Percentiles rank a stretch among this genome's conserved stretches.
Conservation (phyloP, 331 rosid genomes). For the Cydonia oblonga region DNA sequence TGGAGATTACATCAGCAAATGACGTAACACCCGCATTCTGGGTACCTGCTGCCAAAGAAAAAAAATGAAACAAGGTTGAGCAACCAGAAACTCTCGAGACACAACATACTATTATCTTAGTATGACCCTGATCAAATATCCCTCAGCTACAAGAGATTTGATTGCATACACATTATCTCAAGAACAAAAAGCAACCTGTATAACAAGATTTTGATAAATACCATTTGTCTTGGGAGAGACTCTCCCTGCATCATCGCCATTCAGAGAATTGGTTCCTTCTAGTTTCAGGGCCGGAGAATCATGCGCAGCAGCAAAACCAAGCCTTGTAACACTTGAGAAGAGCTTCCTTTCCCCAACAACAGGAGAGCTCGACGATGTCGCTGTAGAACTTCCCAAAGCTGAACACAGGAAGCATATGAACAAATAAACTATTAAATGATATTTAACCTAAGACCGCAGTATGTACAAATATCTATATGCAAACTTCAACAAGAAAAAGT, state of each 20-base stretch:
- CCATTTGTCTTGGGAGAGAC: slow-evolving; percentile 40
- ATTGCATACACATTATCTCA: neutral
- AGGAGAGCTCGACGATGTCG: slow-evolving; percentile 58
- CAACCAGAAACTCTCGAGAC: neutral
- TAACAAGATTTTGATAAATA: slow-evolving; percentile 12
- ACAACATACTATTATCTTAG: neutral
- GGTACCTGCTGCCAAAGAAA: slow-evolving; percentile 30
- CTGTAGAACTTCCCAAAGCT: slow-evolving; percentile 72
- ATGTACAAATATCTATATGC: neutral
- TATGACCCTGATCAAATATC: neutral
- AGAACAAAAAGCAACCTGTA: neutral
- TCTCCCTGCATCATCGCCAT: slow-evolving; percentile 6
- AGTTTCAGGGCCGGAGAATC: slow-evolving; percentile 72
- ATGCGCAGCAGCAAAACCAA: slow-evolving; percentile 90
- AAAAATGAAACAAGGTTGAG: neutral
- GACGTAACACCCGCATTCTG: slow-evolving; percentile 42
- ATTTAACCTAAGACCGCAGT: neutral
- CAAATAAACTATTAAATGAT: neutral
- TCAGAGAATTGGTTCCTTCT: slow-evolving; percentile 39
- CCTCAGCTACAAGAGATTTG: neutral
- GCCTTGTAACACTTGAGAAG: slow-evolving; percentile 76
- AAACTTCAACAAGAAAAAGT: neutral
- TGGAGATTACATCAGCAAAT: slow-evolving; percentile 63
- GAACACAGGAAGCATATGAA: slow-evolving; percentile 5
- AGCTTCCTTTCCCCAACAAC: slow-evolving; percentile 59